Percentiles rank a stretch among this genome's conserved stretches.
Evolutionary conservation across 2,329 filamentous ascomycete genomes (phyloP).

Genomic region (Penicillium rolfsii): DNA sequence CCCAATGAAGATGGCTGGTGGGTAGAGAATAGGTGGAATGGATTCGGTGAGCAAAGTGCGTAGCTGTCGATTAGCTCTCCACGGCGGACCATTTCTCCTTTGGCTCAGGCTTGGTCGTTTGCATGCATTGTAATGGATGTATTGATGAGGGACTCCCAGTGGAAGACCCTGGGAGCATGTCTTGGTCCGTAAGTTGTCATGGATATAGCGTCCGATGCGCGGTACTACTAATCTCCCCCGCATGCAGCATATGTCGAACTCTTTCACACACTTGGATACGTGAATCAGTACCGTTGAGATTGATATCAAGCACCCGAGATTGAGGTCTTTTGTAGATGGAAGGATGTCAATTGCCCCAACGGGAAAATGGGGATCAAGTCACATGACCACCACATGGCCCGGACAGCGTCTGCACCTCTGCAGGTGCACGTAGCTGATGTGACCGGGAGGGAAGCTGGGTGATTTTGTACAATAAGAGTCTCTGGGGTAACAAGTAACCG

Average conservation of each 20-base stretch:
- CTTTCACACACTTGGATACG: not conserved
- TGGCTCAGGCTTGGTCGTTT: conserved; percentile 7
- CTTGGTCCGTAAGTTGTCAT: not conserved
- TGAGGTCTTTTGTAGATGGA: not conserved
- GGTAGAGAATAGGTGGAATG: conserved; percentile 57
- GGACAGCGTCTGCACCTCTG: not conserved
- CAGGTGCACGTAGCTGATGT: too few species aligned
- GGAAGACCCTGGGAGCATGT: not conserved
- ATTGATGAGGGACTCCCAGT: not conserved
- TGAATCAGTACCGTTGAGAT: too few species aligned
- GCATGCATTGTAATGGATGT: conserved; percentile 1
- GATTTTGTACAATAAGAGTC: too few species aligned
- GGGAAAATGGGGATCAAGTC: not conserved
- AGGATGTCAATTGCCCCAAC: not conserved
- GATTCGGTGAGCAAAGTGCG: conserved; percentile 27
- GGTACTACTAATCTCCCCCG: not conserved
- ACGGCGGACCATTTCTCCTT: not conserved
- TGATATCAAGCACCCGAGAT: too few species aligned
- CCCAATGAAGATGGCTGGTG: conserved; percentile 68
- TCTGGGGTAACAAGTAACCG: too few species aligned
- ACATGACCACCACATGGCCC: not conserved
- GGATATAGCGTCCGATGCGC: conserved; percentile 5
- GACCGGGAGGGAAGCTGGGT: too few species aligned
- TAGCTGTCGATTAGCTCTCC: not conserved
- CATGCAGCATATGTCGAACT: conserved; percentile 8